Percentiles rank a stretch among this genome's conserved stretches.
Conservation (phyloP, 768 basidiomycete genomes). For the Naganishia randhawae region DNA sequence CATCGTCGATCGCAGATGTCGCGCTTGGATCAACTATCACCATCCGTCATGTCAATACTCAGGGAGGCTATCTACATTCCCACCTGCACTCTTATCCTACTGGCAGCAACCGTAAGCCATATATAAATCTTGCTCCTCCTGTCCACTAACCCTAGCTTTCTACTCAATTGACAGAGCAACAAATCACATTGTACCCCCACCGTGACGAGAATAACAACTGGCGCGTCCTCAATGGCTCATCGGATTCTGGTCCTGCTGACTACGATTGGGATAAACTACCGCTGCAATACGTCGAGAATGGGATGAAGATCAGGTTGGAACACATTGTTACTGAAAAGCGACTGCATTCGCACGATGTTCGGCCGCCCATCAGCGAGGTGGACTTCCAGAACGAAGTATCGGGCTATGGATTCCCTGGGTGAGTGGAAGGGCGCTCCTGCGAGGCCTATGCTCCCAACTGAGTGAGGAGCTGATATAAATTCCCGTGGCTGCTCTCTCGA, state of each 20-base stretch:
- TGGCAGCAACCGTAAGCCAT: conserved; percentile 75
- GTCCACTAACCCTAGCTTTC: not conserved
- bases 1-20: conserved; percentile 59
- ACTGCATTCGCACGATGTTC: conserved; percentile 90
- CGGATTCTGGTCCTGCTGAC: conserved; percentile 50
- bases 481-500: not conserved
- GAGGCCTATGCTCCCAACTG: no score
- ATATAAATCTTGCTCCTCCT: not conserved
- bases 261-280: conserved; percentile 58
- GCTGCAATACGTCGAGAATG: conserved; percentile 63
- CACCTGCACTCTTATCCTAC: conserved; percentile 83
- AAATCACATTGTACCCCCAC: conserved; percentile 97
- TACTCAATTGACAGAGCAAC: conserved; percentile 70
- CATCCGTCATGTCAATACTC: conserved; percentile 88
- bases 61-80: conserved; percentile 98
- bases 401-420: conserved; percentile 78
- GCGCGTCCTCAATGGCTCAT: conserved; percentile 74
- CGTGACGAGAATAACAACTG: conserved; percentile 94
- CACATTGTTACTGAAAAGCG: conserved; percentile 77
- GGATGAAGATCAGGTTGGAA: conserved; percentile 70
- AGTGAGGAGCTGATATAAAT: no score
- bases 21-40: conserved; percentile 76
- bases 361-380: conserved; percentile 92
- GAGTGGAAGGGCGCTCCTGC: conserved; percentile 21
- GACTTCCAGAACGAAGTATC: conserved; percentile 99